phyloP scores from a whole-genome alignment of 768 basidiomycete species.

The Pleurotus giganteus region DNA sequence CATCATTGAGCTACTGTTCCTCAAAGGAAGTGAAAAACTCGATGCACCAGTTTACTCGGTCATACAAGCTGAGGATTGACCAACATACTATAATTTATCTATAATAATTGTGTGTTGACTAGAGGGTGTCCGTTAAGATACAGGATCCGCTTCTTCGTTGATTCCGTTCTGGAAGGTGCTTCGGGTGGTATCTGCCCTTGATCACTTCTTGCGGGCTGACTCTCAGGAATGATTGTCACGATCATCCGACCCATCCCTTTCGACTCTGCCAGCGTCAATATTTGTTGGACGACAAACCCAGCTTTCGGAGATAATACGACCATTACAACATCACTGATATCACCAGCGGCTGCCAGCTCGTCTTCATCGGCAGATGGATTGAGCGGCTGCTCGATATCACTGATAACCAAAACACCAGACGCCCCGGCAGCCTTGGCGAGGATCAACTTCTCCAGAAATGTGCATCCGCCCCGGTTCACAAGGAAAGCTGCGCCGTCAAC shows the following conservation, averaged over 20 bases:
- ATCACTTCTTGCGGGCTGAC: conserved; percentile 22
- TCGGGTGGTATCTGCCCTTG: conserved; percentile 21
- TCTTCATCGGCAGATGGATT: conserved; percentile 64
- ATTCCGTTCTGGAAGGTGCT: conserved; percentile 20
- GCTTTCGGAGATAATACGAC: conserved; percentile 54
- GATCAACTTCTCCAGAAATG: conserved; percentile 82
- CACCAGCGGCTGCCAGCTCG: conserved; percentile 57
- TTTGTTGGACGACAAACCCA: conserved; percentile 51
- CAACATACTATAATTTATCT: conserved; percentile 25
- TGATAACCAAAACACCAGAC: conserved; percentile 75
- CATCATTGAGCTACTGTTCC: conserved; percentile 78
- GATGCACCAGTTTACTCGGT: conserved; percentile 89
- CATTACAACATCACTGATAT: conserved; percentile 56
- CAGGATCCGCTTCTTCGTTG: conserved; percentile 46
- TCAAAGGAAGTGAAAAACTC: conserved; percentile 75
- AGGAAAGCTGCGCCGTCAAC: conserved; percentile 57
- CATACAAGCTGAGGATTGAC: conserved; percentile 71
- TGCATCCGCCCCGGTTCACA: conserved; percentile 76
- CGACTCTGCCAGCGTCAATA: conserved; percentile 52
- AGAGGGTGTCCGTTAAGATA: conserved; percentile 78
- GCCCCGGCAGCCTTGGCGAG: conserved; percentile 70
- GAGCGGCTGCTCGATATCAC: conserved; percentile 54
- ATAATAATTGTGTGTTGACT: conserved; percentile 69
- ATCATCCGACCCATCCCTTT: conserved; percentile 46
- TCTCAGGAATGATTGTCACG: conserved; percentile 46